These are phyloP conservation scores for Xylaria sp. DNA, from an alignment of 2,329 filamentous ascomycete genomes.

Conservation along the genomic window DNA sequence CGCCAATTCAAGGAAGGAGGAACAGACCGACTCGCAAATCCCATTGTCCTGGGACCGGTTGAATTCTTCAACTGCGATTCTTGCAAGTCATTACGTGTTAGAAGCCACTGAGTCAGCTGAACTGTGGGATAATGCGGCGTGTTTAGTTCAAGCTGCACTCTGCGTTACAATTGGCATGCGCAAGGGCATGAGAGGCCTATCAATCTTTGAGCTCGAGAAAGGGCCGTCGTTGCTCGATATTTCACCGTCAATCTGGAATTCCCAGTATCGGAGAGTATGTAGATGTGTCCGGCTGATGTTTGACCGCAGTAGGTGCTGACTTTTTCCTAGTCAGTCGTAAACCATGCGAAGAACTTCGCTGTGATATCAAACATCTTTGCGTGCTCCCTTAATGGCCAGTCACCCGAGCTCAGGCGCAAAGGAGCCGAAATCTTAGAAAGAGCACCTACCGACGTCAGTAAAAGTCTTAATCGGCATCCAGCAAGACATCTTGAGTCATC, in stretches of 20 bases:
- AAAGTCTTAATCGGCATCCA: background rate
- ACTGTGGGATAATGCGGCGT: conserved; percentile 24
- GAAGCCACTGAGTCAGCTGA: background rate
- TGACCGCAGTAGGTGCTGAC: conserved; percentile 14
- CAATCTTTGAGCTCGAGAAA: conserved; percentile 5
- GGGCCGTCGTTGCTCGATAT: conserved; percentile 36
- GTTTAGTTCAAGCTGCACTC: conserved; percentile 31
- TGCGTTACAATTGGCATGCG: conserved; percentile 30
- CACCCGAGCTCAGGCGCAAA: conserved; percentile 41
- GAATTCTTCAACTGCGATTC: background rate
- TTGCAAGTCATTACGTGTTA: background rate
- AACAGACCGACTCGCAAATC: background rate
- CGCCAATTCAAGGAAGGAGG: background rate
- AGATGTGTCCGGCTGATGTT: background rate
- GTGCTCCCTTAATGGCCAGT: conserved; percentile 38
- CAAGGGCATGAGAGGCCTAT: conserved; percentile 19
- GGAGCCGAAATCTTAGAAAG: conserved; percentile 30
- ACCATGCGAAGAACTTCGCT: conserved; percentile 41
- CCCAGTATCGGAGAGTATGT: conserved; percentile 36
- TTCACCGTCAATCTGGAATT: conserved; percentile 39
- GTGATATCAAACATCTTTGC: conserved; percentile 44
- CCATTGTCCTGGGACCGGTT: background rate
- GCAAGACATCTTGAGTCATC: conserved; percentile 24
- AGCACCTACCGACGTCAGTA: background rate
- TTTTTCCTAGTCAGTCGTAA: conserved; percentile 35